Evolutionary conservation across 768 basidiomycete genomes (phyloP).

Genomic region (Podaxis pistillaris): DNA sequence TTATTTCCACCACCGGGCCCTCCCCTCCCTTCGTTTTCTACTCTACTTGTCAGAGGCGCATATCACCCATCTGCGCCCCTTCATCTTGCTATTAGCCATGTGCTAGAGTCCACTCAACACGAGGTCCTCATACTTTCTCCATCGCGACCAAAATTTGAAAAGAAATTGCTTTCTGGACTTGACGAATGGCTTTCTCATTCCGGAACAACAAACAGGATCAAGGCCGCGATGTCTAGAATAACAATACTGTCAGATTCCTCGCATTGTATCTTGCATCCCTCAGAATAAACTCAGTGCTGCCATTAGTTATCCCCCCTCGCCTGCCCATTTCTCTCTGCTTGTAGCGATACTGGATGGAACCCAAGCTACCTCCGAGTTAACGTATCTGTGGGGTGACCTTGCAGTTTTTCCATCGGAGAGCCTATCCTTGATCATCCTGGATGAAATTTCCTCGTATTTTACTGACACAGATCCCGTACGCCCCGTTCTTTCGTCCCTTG

Average conservation of each 20-base stretch:
- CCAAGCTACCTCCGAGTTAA: neutral
- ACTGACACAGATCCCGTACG: conserved; percentile 10
- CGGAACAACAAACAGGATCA: conserved; percentile 34
- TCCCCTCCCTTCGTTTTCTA: conserved; percentile 50
- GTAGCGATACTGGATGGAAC: conserved; percentile 43
- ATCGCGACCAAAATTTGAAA: conserved; percentile 41
- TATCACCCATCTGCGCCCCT: conserved; percentile 71
- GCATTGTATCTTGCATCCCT: neutral
- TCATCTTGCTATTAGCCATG: conserved; percentile 58
- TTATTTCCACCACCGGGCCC: conserved; percentile 36
- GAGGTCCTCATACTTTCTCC: conserved; percentile 53
- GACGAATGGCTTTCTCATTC: conserved; percentile 56
- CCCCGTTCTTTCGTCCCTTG: conserved; percentile 9
- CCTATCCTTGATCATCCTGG: conserved; percentile 49
- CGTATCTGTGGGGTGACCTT: conserved; percentile 3
- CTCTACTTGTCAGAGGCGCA: conserved; percentile 60
- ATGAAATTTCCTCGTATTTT: conserved; percentile 62
- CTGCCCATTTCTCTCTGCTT: conserved; percentile 51
- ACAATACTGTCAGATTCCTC: conserved; percentile 50
- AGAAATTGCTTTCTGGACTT: conserved; percentile 37
- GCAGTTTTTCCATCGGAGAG: conserved; percentile 17
- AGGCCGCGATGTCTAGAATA: conserved; percentile 39
- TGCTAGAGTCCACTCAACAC: conserved; percentile 29
- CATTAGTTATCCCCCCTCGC: conserved; percentile 61
- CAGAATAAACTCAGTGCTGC: conserved; percentile 17